phyloP scores from a whole-genome alignment of 352 stramenopile genomes.

The Halophytophthora batemanensis region DNA sequence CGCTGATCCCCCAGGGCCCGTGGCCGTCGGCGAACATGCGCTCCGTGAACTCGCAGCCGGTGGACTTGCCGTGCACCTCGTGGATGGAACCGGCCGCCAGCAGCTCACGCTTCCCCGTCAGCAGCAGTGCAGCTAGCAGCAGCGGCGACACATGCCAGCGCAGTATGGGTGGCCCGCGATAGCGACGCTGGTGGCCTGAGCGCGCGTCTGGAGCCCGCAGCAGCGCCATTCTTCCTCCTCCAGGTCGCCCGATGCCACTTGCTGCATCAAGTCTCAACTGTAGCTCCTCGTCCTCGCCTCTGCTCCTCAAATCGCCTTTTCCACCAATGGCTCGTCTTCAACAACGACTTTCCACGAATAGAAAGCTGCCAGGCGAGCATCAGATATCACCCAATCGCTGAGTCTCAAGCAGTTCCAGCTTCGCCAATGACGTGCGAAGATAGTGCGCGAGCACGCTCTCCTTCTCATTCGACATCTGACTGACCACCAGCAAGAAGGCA shows the following conservation, averaged over 20 bases:
- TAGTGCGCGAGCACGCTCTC: too few species aligned
- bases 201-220: background rate
- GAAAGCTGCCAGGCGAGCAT: too few species aligned
- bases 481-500: too few species aligned
- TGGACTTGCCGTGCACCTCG: constrained; percentile 47
- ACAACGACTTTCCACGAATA: too few species aligned
- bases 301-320: background rate
- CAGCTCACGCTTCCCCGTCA: constrained; percentile 21
- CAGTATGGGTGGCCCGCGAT: constrained; percentile 2
- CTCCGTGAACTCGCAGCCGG: constrained; percentile 66
- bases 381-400: too few species aligned
- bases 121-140: constrained; percentile 27
- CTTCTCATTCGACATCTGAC: too few species aligned
- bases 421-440: too few species aligned
- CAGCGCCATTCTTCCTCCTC: constrained; percentile 7
- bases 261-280: background rate
- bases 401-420: too few species aligned
- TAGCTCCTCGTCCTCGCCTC: too few species aligned
- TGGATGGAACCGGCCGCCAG: constrained; percentile 57
- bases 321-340: background rate
- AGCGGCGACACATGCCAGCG: background rate
- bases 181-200: background rate
- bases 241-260: constrained; percentile 3
- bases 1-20: constrained; percentile 45
- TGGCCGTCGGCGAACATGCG: constrained; percentile 74